Conservation (phyloP, 1,284 basidiomycete species). For the Ceratobasidium theobromae region DNA sequence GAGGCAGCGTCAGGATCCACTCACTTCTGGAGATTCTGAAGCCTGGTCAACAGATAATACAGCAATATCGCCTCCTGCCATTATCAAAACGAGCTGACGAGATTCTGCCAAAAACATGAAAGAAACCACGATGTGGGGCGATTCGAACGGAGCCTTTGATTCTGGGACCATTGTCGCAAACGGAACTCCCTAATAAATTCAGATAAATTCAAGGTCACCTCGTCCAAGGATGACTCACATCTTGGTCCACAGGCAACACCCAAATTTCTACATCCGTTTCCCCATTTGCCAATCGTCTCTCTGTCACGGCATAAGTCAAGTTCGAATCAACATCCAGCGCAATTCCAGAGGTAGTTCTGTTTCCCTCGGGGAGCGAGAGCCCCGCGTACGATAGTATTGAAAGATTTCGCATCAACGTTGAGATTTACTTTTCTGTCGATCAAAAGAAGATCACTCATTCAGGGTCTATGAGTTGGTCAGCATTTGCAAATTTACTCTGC, state of each 20-base stretch:
- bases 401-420: slow-evolving; percentile 10
- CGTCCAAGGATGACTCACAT: neutral
- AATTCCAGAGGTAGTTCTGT: neutral
- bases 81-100: slow-evolving; percentile 61
- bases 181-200: neutral
- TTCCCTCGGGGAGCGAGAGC: neutral
- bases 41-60: slow-evolving; percentile 61
- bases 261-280: slow-evolving; percentile 21
- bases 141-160: neutral
- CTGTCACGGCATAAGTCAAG: neutral
- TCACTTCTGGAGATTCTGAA: slow-evolving; percentile 41
- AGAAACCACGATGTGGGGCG: slow-evolving; percentile 54
- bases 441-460: neutral
- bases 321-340: slow-evolving; percentile 7
- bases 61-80: slow-evolving; percentile 77
- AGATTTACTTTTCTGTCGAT: neutral
- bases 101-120: slow-evolving; percentile 69
- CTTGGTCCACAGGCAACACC: slow-evolving; percentile 7
- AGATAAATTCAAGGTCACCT: neutral
- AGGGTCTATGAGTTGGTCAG: neutral
- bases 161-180: slow-evolving; percentile 7
- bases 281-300: slow-evolving; percentile 11
- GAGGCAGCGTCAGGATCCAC: slow-evolving; percentile 42
- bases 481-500: slow-evolving; percentile 5
- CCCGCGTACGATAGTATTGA: neutral